Percentiles rank a stretch among this genome's conserved stretches.
Conservation (phyloP, 768 basidiomycete species). For the Termitomyces sp. region DNA sequence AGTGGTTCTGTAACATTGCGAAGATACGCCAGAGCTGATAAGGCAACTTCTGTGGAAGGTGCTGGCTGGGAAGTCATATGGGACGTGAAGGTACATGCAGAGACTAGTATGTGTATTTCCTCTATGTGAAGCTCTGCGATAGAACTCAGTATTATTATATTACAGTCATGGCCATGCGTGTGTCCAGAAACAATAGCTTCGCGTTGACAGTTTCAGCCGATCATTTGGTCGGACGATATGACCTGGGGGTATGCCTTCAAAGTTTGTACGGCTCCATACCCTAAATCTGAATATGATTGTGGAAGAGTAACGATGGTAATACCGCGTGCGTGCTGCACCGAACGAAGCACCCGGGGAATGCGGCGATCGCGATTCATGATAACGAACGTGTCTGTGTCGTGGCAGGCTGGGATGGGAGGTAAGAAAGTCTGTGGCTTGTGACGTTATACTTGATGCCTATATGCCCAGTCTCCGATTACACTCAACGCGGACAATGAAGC, state of each 20-base stretch:
- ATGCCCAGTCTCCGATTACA: conserved; percentile 70
- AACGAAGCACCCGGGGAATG: conserved; percentile 81
- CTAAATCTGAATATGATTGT: neutral
- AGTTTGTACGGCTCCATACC: neutral
- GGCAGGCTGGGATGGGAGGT: conserved; percentile 96
- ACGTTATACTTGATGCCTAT: neutral
- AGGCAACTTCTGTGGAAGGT: conserved; percentile 60
- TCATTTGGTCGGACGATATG: conserved; percentile 67
- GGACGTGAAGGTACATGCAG: conserved; percentile 64
- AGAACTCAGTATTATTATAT: neutral
- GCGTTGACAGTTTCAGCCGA: conserved; percentile 87
- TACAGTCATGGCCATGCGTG: conserved; percentile 83
- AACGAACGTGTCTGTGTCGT: conserved; percentile 81
- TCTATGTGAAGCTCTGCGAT: neutral
- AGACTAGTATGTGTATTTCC: conserved; percentile 52
- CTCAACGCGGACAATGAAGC: conserved; percentile 74
- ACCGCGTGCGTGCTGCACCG: conserved; percentile 28
- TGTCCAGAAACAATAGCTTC: conserved; percentile 53
- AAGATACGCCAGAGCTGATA: conserved; percentile 39
- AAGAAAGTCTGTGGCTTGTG: neutral
- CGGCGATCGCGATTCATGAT: conserved; percentile 67
- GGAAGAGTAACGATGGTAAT: neutral
- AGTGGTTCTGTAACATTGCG: conserved; percentile 81
- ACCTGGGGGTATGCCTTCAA: conserved; percentile 40
- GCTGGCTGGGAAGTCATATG: conserved; percentile 72